A percentile compares a stretch with the other conserved stretches of the same genome.
phyloP scores from a whole-genome alignment of 106 monocot species.

The Posidonia australis region DNA sequence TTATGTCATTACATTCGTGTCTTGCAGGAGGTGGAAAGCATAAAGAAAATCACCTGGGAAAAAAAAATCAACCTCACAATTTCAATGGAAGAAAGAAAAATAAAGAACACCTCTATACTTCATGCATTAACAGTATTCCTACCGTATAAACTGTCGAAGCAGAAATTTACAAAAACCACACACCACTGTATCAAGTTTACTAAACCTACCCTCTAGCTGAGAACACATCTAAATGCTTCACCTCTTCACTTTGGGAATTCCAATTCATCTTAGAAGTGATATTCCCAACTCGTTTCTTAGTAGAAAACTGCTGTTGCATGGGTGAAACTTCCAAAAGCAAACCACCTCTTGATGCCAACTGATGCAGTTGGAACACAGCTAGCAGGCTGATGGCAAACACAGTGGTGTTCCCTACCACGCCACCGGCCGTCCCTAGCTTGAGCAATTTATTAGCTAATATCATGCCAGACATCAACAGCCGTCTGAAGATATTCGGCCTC shows the following conservation, averaged over 20 bases:
- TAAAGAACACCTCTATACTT: background rate
- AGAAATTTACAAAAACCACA: background rate
- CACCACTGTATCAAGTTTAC: background rate
- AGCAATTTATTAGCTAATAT: constrained; percentile 39
- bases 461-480: constrained; percentile 47
- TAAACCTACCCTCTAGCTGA: constrained; percentile 50
- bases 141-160: background rate
- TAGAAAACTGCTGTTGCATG: constrained; percentile 4
- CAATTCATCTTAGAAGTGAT: too few species aligned
- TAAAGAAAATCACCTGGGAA: background rate
- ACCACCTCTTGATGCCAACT: constrained; percentile 24
- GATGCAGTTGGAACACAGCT: constrained; percentile 65
- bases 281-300: constrained; percentile 8
- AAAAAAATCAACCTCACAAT: background rate
- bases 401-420: constrained; percentile 59
- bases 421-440: constrained; percentile 24
- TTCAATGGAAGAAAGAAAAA: background rate
- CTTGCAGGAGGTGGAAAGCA: background rate
- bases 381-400: constrained; percentile 82
- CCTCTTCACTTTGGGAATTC: background rate
- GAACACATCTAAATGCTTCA: constrained; percentile 52
- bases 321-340: constrained; percentile 3
- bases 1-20: too few species aligned
- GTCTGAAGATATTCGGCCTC: constrained; percentile 20
- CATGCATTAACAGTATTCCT: background rate